Evolutionary conservation across 176 grass and related monocot genomes (phyloP), one percentile per base, ranked within the genome.

Genomic region (Oryza brachyantha): DNA sequence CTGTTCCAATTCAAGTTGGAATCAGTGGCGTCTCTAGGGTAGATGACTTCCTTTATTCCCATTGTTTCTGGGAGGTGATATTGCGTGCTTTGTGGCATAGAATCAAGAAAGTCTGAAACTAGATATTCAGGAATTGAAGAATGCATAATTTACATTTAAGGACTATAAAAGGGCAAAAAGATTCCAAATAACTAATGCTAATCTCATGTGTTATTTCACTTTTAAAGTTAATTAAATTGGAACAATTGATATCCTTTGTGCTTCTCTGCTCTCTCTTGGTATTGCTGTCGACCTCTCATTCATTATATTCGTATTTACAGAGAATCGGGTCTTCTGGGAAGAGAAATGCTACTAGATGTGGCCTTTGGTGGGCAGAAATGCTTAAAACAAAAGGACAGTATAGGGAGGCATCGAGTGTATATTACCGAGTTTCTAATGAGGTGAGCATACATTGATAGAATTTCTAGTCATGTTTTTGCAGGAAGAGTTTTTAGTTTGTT

Each of bases 301-400:
- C 13, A 68, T 84, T 74, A 6, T 80, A 34, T 83, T 83, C 26
- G 73, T 83, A 34, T 86, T 60, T 88, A 59, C 90, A 95, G 96
- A 95, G 85, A 83, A 82, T 93, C 82, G 96, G 92, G 77, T 81
- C 92, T 12, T 91, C 90, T 61, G 84, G 92, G 34, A 86, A 94
- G 75, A 93, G 96, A 91, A 85, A 99, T 85, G 88, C 96, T 72
- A 84, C 92, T 66, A 99, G 96, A 89, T 95, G 96, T 81, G 96
- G 96, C 13, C 81, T 99, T 63, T 99, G 90, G 96, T 99, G 92
- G 92, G 92, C 96, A 66, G 96, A 99, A 75, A 99, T 99, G 96
- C 92, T 95, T 57, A 95, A 99, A 87, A 81, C 92, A 54, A 93
- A 84, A 66, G 86, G 84, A 31, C 96, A 95, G 16, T 92, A 87